Evolutionary conservation across 1,284 basidiomycete species (phyloP), one percentile per base, ranked within the genome.

Genomic region (Sanghuangporus baumii): DNA sequence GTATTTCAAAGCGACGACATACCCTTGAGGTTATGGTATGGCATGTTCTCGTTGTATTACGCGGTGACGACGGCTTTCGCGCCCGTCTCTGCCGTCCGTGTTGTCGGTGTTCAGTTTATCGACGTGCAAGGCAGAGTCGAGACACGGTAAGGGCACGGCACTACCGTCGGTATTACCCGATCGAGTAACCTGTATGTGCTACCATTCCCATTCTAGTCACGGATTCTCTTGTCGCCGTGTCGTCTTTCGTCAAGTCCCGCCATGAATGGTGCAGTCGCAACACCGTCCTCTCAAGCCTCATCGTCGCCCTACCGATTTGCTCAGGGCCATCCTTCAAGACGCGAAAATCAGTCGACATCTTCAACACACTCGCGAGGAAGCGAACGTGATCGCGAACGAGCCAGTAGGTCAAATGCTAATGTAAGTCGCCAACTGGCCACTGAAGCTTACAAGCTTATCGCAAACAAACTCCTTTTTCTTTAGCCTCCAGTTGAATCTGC

Each of bases 11-110:
- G 20, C 7, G 43, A 41, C 31, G 37, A 72, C 80, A 67, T 67
- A 91, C 94, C 89, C 80, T 96, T 96, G 71, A 96, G 83, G 79
- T 96, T 96, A 73, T 94, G 90, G 74, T 94, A 93, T 60, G 88
- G 86, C 89, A 92, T 92, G n/a, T 36, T 37, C 31, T 12, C 26
- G 7, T 20, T 12, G 41, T 26, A 34, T 16, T 37, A 36, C 26
- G 26, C 26, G 26, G 26, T 7, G n/a, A 26, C 47, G 38, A 40
- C 41, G 12, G 23, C 31, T 37, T 51, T 23, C 11, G 34, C 43
- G 38, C 52, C 11, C 18, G 50, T 52, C 59, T 43, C 55, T 26
- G 51, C 16, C 55, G 60, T 61, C 23, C 38, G 12, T 46, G 59
- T 55, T 18, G 16, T 11, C 40, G 20, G 18, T 37, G 38, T 48